Conservation (phyloP, 495 filamentous ascomycete genomes). For the Penicillium roqueforti region DNA sequence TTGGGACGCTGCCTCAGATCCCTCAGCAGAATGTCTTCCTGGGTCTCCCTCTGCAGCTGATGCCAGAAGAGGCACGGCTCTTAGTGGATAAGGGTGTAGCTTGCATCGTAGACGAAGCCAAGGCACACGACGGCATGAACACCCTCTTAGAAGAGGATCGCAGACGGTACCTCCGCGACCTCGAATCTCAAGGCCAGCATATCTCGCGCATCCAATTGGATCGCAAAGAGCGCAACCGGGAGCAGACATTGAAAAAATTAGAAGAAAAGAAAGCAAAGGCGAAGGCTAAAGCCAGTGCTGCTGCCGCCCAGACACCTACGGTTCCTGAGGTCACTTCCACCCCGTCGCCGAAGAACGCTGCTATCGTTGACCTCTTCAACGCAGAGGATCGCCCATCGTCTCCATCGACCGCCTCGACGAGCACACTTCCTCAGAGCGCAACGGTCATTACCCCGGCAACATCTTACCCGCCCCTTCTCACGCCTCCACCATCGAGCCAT, state of each 20-base stretch:
- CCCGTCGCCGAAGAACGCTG: conserved; percentile 5
- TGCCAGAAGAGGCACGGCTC: conserved; percentile 82
- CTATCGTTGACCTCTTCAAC: conserved; percentile 42
- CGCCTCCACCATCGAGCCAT: conserved; percentile 26
- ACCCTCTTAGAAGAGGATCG: conserved; percentile 54
- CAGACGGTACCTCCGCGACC: conserved; percentile 38
- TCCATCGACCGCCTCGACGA: conserved; percentile 13
- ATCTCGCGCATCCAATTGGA: conserved; percentile 36
- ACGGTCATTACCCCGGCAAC: conserved; percentile 57
- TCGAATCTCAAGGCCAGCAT: conserved; percentile 46
- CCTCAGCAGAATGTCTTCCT: conserved; percentile 94
- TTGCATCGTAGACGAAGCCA: conserved; percentile 73
- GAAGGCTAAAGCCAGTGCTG: conserved; percentile 28
- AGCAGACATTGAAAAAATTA: conserved; percentile 40
- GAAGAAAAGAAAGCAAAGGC: conserved; percentile 36
- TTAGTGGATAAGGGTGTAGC: conserved; percentile 76
- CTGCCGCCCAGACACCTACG: conserved; percentile 13
- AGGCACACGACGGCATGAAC: conserved; percentile 60
- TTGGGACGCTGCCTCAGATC: conserved; percentile 82
- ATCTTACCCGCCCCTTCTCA: conserved; percentile 50
- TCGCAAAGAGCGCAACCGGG: conserved; percentile 39
- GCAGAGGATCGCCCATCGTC: conserved; percentile 19
- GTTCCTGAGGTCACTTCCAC: conserved; percentile 11
- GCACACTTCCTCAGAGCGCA: conserved; percentile 11
- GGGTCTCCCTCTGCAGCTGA: conserved; percentile 81